These are phyloP conservation scores for Candida namnaoensis DNA, from an alignment of 805 yeast species.

Conservation along the genomic window DNA sequence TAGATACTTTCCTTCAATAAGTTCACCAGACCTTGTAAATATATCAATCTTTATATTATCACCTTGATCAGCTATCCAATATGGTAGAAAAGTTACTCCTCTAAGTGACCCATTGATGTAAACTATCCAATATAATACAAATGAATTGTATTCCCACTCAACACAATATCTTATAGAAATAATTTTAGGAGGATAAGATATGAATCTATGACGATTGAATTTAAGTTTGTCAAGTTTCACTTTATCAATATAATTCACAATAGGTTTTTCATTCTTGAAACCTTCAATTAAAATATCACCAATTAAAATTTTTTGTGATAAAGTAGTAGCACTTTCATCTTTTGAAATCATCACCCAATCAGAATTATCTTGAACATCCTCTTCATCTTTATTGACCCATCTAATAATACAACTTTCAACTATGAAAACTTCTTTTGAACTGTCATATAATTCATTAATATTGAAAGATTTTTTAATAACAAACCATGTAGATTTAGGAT, in stretches of 20 bases:
- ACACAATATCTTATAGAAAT: background rate
- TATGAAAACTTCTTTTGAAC: conserved; percentile 13
- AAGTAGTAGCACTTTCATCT: conserved; percentile 3
- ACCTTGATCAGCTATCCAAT: conserved; percentile 4
- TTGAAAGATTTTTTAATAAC: too few species aligned
- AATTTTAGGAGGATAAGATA: too few species aligned
- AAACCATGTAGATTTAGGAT: too few species aligned
- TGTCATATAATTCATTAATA: too few species aligned
- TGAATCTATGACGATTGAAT: too few species aligned
- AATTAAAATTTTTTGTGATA: conserved; percentile 9
- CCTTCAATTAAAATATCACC: conserved; percentile 17
- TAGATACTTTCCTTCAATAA: conserved; percentile 9
- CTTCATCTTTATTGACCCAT: conserved; percentile 7
- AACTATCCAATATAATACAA: conserved; percentile 20
- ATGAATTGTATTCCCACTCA: conserved; percentile 15
- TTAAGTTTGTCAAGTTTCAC: too few species aligned
- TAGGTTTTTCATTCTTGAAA: background rate
- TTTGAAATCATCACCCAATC: conserved; percentile 19
- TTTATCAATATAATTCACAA: background rate
- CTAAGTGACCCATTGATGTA: conserved; percentile 20
- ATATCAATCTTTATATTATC: conserved; percentile 13
- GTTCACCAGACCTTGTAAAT: conserved; percentile 12
- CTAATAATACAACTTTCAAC: conserved; percentile 11
- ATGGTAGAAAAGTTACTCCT: conserved; percentile 10
- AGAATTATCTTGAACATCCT: conserved; percentile 1